Conservation (phyloP, 1,284 basidiomycete genomes). For the Ustilago shanxiensis region DNA sequence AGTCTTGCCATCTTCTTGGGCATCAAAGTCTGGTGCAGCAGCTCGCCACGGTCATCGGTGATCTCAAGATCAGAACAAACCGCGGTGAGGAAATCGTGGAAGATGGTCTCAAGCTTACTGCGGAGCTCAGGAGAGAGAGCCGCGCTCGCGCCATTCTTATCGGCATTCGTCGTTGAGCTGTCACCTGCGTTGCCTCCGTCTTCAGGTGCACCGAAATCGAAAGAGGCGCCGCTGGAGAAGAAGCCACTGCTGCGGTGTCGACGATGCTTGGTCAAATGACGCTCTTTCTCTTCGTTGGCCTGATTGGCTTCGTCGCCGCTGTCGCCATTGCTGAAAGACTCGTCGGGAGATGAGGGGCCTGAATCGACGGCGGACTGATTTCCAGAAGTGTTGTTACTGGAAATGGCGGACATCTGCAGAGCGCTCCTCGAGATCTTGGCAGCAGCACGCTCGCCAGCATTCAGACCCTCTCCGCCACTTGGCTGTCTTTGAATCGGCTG, state of each 20-base stretch:
- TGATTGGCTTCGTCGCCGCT: slow-evolving; percentile 38
- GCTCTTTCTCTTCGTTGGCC: slow-evolving; percentile 16
- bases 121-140: slow-evolving; percentile 76
- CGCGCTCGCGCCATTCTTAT: slow-evolving; percentile 33
- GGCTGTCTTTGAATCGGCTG: slow-evolving; percentile 24
- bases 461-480: slow-evolving; percentile 2
- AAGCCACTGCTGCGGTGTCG: slow-evolving; percentile 54
- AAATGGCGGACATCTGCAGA: slow-evolving; percentile 51
- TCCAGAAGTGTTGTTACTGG: slow-evolving; percentile 30
- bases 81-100: slow-evolving; percentile 87
- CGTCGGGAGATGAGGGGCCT: slow-evolving; percentile 49
- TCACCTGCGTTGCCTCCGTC: slow-evolving; percentile 29
- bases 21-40: slow-evolving; percentile 98
- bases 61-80: slow-evolving; percentile 94
- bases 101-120: slow-evolving; percentile 86
- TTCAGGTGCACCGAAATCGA: slow-evolving; percentile 37
- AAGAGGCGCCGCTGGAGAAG: slow-evolving; percentile 53
- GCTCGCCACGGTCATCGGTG: slow-evolving; percentile 92
- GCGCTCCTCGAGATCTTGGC: slow-evolving; percentile 42
- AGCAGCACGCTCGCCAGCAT: slow-evolving; percentile 15
- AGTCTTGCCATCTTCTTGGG: slow-evolving; percentile 73
- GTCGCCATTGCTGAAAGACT: slow-evolving; percentile 52
- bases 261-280: slow-evolving; percentile 44
- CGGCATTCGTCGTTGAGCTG: slow-evolving; percentile 16
- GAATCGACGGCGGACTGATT: slow-evolving; percentile 49